Percentiles rank a stretch among this genome's conserved stretches.
Conservation (phyloP, 2,329 filamentous ascomycete genomes). For the Ophiocordyceps sinensis region DNA sequence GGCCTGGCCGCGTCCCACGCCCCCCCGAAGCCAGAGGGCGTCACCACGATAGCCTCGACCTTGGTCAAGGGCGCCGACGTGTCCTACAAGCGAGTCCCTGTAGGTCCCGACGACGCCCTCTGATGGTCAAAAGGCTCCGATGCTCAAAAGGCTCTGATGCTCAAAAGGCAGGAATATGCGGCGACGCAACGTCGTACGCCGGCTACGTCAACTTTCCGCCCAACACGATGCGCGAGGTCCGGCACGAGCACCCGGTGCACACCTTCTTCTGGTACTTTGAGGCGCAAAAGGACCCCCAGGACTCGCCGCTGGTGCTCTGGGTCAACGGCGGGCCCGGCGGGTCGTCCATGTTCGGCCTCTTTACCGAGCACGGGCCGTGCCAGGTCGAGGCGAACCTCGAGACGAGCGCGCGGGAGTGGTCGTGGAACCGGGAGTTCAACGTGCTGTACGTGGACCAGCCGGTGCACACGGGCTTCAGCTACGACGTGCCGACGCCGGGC, state of each 20-base stretch:
- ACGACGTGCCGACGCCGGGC: constrained; percentile 49
- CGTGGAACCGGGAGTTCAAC: constrained; percentile 43
- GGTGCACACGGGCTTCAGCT: constrained; percentile 53
- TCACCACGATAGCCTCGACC: not conserved
- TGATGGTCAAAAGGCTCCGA: not conserved
- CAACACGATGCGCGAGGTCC: not conserved
- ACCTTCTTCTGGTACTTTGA: constrained; percentile 36
- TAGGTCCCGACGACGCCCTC: not conserved
- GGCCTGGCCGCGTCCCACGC: not conserved
- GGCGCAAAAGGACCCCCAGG: constrained; percentile 23
- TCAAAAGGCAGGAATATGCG: constrained; percentile 1
- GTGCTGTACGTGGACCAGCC: constrained; percentile 46
- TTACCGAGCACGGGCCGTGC: constrained; percentile 43
- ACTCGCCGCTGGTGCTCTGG: constrained; percentile 41
- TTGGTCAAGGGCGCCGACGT: not conserved
- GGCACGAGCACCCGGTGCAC: not conserved
- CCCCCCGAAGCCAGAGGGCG: not conserved
- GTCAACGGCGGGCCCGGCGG: constrained; percentile 50
- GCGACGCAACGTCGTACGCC: constrained; percentile 1
- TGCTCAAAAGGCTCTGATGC: not conserved
- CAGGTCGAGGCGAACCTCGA: constrained; percentile 32
- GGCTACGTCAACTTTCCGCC: constrained; percentile 2
- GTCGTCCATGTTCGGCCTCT: constrained; percentile 49
- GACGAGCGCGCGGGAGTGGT: constrained; percentile 43
- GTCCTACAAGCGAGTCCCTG: constrained; percentile 1